phyloP scores from a whole-genome alignment of 345 rosid genomes.

The Lepidium didymum region DNA sequence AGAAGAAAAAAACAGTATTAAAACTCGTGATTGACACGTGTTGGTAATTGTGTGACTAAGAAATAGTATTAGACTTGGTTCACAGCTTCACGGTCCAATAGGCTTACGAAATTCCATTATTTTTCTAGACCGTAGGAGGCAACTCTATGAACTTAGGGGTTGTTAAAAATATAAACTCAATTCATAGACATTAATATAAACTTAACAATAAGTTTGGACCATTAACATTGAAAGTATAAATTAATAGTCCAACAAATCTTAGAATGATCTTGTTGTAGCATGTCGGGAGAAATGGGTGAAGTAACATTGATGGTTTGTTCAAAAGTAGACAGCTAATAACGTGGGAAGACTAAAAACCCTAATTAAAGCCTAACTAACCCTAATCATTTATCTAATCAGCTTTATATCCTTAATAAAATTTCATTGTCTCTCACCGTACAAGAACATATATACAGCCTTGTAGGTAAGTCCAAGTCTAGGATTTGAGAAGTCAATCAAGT shows the following conservation, averaged over 20 bases:
- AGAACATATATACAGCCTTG: not conserved
- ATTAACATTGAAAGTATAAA: slow-evolving; percentile 2
- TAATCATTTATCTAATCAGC: not conserved
- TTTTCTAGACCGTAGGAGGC: slow-evolving; percentile 11
- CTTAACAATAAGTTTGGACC: slow-evolving; percentile 2
- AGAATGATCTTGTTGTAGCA: slow-evolving; percentile 23
- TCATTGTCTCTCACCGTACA: not conserved
- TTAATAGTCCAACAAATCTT: slow-evolving; percentile 20
- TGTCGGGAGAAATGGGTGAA: slow-evolving; percentile 30
- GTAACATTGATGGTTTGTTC: slow-evolving; percentile 24
- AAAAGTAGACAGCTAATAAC: slow-evolving; percentile 30
- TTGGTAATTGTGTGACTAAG: not conserved
- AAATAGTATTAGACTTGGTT: slow-evolving; percentile 9
- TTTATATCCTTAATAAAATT: not conserved
- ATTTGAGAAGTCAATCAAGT: slow-evolving; percentile 21
- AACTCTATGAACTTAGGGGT: slow-evolving; percentile 18
- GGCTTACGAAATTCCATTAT: not conserved
- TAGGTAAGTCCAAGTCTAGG: slow-evolving; percentile 12
- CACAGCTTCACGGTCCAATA: slow-evolving; percentile 17
- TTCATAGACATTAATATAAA: not conserved
- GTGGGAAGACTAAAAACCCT: slow-evolving; percentile 14
- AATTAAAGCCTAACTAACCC: slow-evolving; percentile 2
- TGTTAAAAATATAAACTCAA: not conserved
- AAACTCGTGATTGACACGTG: slow-evolving; percentile 20
- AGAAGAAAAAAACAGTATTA: not conserved